Percentiles rank a stretch among this genome's conserved stretches.
Conservation (phyloP, 2,329 filamentous ascomycete genomes). For the Fusarium sp. region DNA sequence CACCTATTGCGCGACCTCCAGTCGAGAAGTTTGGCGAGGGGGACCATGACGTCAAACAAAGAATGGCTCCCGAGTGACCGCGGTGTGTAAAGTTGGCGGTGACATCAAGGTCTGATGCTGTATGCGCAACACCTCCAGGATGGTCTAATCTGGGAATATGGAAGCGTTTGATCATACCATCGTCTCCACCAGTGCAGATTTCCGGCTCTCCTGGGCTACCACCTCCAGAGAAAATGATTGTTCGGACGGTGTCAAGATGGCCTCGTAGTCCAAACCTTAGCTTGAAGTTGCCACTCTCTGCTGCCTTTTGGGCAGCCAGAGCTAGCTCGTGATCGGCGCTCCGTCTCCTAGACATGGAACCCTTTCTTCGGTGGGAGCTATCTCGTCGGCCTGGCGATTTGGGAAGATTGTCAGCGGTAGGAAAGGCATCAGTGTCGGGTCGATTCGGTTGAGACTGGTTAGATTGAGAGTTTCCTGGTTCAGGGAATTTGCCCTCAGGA, state of each 20-base stretch:
- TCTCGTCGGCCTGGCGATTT: slow-evolving; percentile 83
- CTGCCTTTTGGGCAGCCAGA: slow-evolving; percentile 67
- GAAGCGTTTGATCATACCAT: slow-evolving; percentile 96
- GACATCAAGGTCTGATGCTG: slow-evolving; percentile 87
- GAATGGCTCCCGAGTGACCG: slow-evolving; percentile 91
- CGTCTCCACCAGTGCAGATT: slow-evolving; percentile 95
- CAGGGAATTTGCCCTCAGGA: slow-evolving; percentile 79
- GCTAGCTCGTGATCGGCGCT: slow-evolving; percentile 77
- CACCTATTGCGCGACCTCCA: slow-evolving; percentile 87
- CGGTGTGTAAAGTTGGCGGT: slow-evolving; percentile 95
- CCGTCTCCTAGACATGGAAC: slow-evolving; percentile 80
- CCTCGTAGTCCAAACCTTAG: slow-evolving; percentile 92
- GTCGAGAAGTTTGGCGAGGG: slow-evolving; percentile 90
- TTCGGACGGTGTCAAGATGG: slow-evolving; percentile 93
- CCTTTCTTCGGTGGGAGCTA: slow-evolving; percentile 82
- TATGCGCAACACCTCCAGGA: slow-evolving; percentile 61
- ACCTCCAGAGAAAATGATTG: slow-evolving; percentile 96
- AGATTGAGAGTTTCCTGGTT: slow-evolving; percentile 63
- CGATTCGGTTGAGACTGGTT: slow-evolving; percentile 70
- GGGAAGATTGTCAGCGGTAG: slow-evolving; percentile 82
- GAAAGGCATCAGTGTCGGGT: slow-evolving; percentile 91
- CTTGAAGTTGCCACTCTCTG: slow-evolving; percentile 86
- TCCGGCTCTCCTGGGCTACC: slow-evolving; percentile 96
- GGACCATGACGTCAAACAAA: slow-evolving; percentile 88
- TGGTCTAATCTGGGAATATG: slow-evolving; percentile 88